Conservation (phyloP, 1,284 basidiomycete genomes). For the Pseudozyma tsukubaensis region DNA sequence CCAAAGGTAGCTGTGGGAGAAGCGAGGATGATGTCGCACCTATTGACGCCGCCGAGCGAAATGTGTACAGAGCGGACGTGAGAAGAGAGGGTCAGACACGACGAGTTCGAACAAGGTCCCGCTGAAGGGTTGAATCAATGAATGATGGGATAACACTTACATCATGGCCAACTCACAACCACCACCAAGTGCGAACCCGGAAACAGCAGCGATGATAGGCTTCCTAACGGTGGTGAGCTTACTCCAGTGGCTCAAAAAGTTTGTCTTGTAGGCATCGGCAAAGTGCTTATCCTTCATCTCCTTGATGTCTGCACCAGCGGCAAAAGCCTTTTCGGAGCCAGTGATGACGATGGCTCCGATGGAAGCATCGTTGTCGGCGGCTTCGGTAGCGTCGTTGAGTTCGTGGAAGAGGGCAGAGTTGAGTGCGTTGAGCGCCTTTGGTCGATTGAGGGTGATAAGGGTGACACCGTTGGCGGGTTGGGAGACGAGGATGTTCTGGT, state of each 20-base stretch:
- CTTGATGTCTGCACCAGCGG: conserved; percentile 92
- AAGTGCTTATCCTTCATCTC: conserved; percentile 92
- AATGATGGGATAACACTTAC: conserved; percentile 70
- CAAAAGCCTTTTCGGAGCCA: conserved; percentile 92
- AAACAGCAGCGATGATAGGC: conserved; percentile 94
- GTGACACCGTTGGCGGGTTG: conserved; percentile 80
- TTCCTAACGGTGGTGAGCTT: conserved; percentile 82
- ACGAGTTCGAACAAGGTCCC: no score
- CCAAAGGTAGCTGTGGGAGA: conserved; percentile 92
- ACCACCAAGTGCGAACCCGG: conserved; percentile 94
- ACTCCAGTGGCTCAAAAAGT: conserved; percentile 90
- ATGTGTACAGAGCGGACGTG: neutral
- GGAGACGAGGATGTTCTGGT: conserved; percentile 81
- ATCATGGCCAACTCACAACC: conserved; percentile 96
- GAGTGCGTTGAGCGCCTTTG: conserved; percentile 86
- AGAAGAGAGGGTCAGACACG: no score
- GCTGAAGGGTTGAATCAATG: neutral
- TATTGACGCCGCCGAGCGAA: conserved; percentile 24
- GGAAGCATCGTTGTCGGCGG: conserved; percentile 73
- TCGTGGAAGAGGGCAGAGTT: conserved; percentile 73
- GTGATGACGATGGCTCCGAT: conserved; percentile 88
- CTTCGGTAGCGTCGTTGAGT: conserved; percentile 81
- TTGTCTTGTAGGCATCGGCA: conserved; percentile 85
- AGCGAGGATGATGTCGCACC: conserved; percentile 92
- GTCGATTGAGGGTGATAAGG: conserved; percentile 92